Evolutionary conservation across 139 green algal species (phyloP).

Genomic region (Eudorina sp.): DNA sequence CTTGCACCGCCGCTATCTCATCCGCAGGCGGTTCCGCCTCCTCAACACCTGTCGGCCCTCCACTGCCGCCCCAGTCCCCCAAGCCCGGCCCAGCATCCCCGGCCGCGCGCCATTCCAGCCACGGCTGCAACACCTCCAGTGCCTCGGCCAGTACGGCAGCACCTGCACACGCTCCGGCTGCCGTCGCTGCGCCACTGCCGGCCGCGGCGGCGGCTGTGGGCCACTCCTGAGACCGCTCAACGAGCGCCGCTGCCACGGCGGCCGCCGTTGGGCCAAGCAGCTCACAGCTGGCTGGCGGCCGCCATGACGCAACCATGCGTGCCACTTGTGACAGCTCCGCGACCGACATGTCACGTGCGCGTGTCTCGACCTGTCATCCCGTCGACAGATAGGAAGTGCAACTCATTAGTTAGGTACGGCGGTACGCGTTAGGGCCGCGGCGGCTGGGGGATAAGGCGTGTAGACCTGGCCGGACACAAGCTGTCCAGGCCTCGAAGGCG

Average conservation of each 20-base stretch:
- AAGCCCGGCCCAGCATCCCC: too few relatives aligned
- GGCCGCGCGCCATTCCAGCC: neutral
- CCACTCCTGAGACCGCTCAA: neutral
- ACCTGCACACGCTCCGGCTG: neutral
- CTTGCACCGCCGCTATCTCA: neutral
- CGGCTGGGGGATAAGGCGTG: too few relatives aligned
- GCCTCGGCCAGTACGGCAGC: conserved; percentile 1
- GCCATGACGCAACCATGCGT: conserved; percentile 3
- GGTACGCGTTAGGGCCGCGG: too few relatives aligned
- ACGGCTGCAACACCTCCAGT: neutral
- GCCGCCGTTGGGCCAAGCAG: neutral
- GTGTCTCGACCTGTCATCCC: conserved; percentile 1
- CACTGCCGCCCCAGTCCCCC: neutral
- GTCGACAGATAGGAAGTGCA: too few relatives aligned
- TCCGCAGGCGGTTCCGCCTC: neutral
- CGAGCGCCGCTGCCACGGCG: neutral
- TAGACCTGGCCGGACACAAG: too few relatives aligned
- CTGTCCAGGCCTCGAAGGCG: too few relatives aligned
- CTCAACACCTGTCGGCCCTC: too few relatives aligned
- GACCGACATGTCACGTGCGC: neutral
- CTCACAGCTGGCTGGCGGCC: neutral
- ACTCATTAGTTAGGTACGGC: too few relatives aligned
- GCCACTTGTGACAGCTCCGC: neutral
- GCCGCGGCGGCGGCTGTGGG: neutral
- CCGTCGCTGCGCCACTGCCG: neutral